Conservation (phyloP, 2,329 filamentous ascomycete species). For the Aaosphaeria pasadenensis region DNA sequence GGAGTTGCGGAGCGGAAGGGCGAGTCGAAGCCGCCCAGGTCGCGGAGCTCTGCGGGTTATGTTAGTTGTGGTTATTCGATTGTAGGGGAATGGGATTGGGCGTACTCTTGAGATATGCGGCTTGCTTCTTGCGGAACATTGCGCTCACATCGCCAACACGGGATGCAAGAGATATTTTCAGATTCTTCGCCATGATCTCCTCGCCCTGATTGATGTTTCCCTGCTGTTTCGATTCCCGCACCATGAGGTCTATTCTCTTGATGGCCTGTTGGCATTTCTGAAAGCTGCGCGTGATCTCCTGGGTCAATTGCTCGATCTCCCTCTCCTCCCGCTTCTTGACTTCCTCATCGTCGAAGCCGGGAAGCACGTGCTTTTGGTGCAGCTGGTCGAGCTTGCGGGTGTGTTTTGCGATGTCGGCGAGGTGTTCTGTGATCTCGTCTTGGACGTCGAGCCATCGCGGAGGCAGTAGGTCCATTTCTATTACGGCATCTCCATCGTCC, state of each 20-base stretch:
- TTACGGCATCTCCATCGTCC: conserved; percentile 89
- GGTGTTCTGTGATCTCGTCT: conserved; percentile 83
- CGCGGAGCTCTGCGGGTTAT: conserved; percentile 35
- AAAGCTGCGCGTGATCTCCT: conserved; percentile 84
- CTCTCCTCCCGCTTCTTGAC: conserved; percentile 81
- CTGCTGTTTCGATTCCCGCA: conserved; percentile 71
- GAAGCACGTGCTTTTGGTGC: conserved; percentile 95
- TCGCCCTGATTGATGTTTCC: conserved; percentile 76
- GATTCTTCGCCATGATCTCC: conserved; percentile 93
- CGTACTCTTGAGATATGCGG: conserved; percentile 88
- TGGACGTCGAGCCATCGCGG: conserved; percentile 94
- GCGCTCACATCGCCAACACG: conserved; percentile 90
- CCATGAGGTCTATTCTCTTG: conserved; percentile 82
- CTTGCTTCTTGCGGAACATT: conserved; percentile 94
- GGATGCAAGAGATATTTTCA: conserved; percentile 85
- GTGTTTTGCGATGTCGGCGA: conserved; percentile 77
- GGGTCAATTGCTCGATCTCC: conserved; percentile 86
- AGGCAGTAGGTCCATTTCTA: conserved; percentile 96
- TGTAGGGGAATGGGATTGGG: not conserved
- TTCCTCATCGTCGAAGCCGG: conserved; percentile 94
- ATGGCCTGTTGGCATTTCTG: conserved; percentile 88
- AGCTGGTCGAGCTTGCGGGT: conserved; percentile 83
- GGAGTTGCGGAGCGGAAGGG: conserved; percentile 45
- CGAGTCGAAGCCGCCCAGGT: conserved; percentile 47
- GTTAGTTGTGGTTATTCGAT: conserved; percentile 9